Evolutionary conservation across 371 early-diverging fungal genomes (phyloP).

Genomic region (Coemansia sp.): DNA sequence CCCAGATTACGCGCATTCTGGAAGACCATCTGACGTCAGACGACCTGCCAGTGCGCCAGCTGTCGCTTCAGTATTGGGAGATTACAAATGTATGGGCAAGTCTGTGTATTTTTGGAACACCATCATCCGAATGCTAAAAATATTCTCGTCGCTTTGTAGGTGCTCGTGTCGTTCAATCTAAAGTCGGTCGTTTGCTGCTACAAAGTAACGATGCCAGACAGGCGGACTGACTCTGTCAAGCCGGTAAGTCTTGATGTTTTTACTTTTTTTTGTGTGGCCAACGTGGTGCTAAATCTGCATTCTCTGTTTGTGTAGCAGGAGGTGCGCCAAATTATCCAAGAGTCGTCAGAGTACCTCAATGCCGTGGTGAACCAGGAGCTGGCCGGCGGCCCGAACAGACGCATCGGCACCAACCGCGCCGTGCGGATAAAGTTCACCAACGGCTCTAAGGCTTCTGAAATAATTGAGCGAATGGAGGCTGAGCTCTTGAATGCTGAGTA

Average conservation of each 20-base stretch:
- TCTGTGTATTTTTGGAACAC: no score
- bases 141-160: conserved; percentile 12
- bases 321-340: conserved; percentile 32
- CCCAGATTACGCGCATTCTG: conserved; percentile 41
- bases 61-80: conserved; percentile 49
- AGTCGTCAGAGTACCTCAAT: conserved; percentile 38
- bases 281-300: not conserved
- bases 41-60: conserved; percentile 34
- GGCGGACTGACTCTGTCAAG: conserved; percentile 13
- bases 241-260: conserved; percentile 31
- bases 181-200: conserved; percentile 39
- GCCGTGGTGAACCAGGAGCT: conserved; percentile 42
- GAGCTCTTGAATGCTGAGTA: conserved; percentile 2
- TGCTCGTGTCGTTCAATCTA: conserved; percentile 40
- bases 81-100: conserved; percentile 28
- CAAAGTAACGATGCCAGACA: conserved; percentile 21
- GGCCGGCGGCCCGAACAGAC: conserved; percentile 5
- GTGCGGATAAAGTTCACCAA: conserved; percentile 30
- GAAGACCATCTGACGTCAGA: conserved; percentile 32
- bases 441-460: conserved; percentile 20
- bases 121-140: not conserved
- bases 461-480: conserved; percentile 21
- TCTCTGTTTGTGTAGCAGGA: conserved; percentile 24
- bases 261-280: not conserved
- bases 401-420: conserved; percentile 16